phyloP scores from a whole-genome alignment of 2,329 filamentous ascomycete species.

The Karstenula rhodostoma region DNA sequence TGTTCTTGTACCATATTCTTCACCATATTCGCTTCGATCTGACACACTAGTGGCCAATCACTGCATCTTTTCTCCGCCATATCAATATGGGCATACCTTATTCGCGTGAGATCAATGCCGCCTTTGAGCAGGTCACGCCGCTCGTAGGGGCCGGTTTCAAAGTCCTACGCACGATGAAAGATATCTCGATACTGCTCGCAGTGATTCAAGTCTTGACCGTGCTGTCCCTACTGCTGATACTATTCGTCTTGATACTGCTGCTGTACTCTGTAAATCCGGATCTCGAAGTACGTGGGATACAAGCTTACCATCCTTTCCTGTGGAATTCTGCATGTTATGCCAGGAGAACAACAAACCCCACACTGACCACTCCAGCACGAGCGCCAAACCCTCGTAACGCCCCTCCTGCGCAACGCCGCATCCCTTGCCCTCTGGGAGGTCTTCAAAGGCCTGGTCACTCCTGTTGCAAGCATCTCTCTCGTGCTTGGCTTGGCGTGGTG shows the following conservation, averaged over 20 bases:
- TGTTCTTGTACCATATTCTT: not conserved
- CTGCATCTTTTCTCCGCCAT: too few relatives aligned
- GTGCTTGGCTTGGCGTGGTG: conserved; percentile 25
- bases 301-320: not conserved
- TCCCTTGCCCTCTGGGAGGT: conserved; percentile 29
- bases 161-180: conserved; percentile 59
- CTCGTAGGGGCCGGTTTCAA: conserved; percentile 60
- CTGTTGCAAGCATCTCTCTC: conserved; percentile 8
- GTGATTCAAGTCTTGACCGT: conserved; percentile 58
- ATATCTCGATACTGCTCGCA: conserved; percentile 59
- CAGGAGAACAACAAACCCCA: not conserved
- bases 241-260: conserved; percentile 50
- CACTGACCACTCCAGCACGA: conserved; percentile 36
- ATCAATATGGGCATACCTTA: conserved; percentile 60
- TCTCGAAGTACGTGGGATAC: conserved; percentile 43
- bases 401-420: conserved; percentile 47
- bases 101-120: conserved; percentile 60
- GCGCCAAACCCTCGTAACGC: conserved; percentile 53
- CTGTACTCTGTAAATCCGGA: conserved; percentile 60
- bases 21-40: not conserved
- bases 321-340: not conserved
- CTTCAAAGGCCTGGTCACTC: conserved; percentile 21
- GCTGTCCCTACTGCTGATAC: conserved; percentile 51
- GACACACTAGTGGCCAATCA: too few relatives aligned
- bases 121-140: conserved; percentile 62